Percentiles rank a stretch among this genome's conserved stretches.
These are phyloP conservation scores for Venturia pyrina DNA, from an alignment of 2,329 filamentous ascomycete species.

Conservation along the genomic window DNA sequence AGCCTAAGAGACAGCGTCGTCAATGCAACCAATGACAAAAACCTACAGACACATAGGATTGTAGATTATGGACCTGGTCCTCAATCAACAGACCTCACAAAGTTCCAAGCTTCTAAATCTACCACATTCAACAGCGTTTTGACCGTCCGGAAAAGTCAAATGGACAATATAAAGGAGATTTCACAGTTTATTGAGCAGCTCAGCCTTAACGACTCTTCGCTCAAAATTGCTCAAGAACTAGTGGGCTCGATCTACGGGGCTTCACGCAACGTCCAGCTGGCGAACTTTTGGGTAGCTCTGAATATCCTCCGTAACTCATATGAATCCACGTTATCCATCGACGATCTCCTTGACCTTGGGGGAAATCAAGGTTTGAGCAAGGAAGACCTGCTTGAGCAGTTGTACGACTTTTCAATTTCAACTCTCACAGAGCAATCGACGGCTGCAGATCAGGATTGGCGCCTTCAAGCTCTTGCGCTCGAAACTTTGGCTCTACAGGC, in stretches of 20 bases:
- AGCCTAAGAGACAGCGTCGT: constrained; percentile 66
- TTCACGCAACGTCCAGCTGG: constrained; percentile 49
- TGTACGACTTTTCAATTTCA: constrained; percentile 60
- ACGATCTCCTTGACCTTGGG: constrained; percentile 55
- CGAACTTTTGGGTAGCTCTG: constrained; percentile 72
- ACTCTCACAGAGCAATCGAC: constrained; percentile 40
- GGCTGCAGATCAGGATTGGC: constrained; percentile 49
- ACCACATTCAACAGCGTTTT: constrained; percentile 50
- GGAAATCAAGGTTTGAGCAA: constrained; percentile 17
- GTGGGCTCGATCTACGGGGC: constrained; percentile 52
- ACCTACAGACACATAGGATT: background rate
- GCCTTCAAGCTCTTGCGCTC: constrained; percentile 65
- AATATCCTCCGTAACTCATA: constrained; percentile 43
- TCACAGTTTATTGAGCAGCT: constrained; percentile 49
- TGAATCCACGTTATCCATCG: constrained; percentile 29
- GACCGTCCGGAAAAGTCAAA: constrained; percentile 51
- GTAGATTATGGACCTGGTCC: background rate
- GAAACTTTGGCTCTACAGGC: constrained; percentile 74
- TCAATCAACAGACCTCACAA: background rate
- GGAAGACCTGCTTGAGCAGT: constrained; percentile 42
- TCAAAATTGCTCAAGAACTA: constrained; percentile 53
- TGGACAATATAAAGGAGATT: constrained; percentile 52
- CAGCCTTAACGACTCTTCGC: constrained; percentile 30
- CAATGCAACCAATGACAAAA: constrained; percentile 30
- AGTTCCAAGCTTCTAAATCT: constrained; percentile 16